These are phyloP conservation scores for Porodaedalea pini DNA, from an alignment of 1,284 basidiomycete genomes.

Conservation along the genomic window DNA sequence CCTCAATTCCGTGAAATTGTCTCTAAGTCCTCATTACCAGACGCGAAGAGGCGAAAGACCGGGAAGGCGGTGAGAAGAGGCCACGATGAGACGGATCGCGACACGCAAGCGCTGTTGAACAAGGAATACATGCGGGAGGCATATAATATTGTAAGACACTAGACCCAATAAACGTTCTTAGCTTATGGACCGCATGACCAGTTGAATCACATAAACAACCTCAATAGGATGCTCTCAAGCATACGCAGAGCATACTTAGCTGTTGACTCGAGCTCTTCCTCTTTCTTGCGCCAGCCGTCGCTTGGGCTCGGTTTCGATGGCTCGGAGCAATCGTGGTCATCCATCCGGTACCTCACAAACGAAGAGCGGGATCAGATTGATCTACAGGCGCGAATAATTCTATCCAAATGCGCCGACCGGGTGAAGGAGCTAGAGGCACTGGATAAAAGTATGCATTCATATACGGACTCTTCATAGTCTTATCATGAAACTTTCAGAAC, in stretches of 20 bases:
- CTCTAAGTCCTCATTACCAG: slow-evolving; percentile 42
- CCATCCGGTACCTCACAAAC: slow-evolving; percentile 72
- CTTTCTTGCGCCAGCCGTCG: slow-evolving; percentile 45
- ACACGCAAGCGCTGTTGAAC: slow-evolving; percentile 43
- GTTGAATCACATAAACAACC: slow-evolving; percentile 68
- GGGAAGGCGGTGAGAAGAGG: slow-evolving; percentile 33
- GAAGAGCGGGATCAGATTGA: slow-evolving; percentile 90
- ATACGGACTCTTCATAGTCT: slow-evolving; percentile 1
- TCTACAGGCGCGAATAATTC: slow-evolving; percentile 78
- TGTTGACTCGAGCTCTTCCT: slow-evolving; percentile 54
- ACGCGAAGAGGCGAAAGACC: slow-evolving; percentile 51
- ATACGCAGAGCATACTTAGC: slow-evolving; percentile 80
- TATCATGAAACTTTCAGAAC: slow-evolving; percentile 42
- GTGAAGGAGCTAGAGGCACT: slow-evolving; percentile 82
- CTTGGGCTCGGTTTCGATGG: slow-evolving; percentile 55
- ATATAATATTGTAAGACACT: slow-evolving; percentile 62
- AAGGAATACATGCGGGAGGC: slow-evolving; percentile 71
- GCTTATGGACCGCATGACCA: slow-evolving; percentile 28
- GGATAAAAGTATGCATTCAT: slow-evolving; percentile 67
- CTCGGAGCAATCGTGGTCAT: slow-evolving; percentile 56
- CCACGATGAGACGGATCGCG: slow-evolving; percentile 31
- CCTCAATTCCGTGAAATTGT: slow-evolving; percentile 54
- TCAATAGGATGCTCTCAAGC: slow-evolving; percentile 64
- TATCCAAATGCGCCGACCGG: slow-evolving; percentile 78
- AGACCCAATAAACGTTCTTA: neutral